A percentile compares a stretch with the other conserved stretches of the same genome.
phyloP scores from a whole-genome alignment of 306 rosid genomes.

The Hylodesmum podocarpum region DNA sequence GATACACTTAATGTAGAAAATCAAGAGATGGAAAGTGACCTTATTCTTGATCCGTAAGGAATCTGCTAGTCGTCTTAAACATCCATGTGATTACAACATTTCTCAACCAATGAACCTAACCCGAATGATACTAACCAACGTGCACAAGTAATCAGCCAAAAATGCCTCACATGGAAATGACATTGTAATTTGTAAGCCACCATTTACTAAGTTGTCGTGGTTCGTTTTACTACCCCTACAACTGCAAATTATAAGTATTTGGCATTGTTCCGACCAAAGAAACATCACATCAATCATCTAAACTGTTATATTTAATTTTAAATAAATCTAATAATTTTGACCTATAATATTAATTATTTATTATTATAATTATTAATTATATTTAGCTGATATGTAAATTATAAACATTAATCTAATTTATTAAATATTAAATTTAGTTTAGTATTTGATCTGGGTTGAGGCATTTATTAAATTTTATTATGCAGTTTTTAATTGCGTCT shows the following conservation, averaged over 20 bases:
- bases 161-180: neutral
- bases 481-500: no score
- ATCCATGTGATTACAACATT: neutral
- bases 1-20: no score
- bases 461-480: no score
- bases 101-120: neutral
- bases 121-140: neutral
- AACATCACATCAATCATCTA: neutral
- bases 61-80: neutral
- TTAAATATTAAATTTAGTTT: no score
- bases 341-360: no score
- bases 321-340: no score
- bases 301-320: no score
- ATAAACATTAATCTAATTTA: no score
- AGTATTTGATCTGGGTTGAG: no score
- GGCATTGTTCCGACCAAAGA: neutral
- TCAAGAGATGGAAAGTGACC: neutral
- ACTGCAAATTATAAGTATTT: neutral
- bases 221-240: neutral
- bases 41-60: neutral
- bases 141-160: neutral
- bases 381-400: no score
- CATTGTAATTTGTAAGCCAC: neutral
- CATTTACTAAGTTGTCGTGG: neutral
- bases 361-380: no score